Base-by-base conservation (phyloP, 2,329 filamentous ascomycete species). In the Curvularia verruculosa region DNA sequence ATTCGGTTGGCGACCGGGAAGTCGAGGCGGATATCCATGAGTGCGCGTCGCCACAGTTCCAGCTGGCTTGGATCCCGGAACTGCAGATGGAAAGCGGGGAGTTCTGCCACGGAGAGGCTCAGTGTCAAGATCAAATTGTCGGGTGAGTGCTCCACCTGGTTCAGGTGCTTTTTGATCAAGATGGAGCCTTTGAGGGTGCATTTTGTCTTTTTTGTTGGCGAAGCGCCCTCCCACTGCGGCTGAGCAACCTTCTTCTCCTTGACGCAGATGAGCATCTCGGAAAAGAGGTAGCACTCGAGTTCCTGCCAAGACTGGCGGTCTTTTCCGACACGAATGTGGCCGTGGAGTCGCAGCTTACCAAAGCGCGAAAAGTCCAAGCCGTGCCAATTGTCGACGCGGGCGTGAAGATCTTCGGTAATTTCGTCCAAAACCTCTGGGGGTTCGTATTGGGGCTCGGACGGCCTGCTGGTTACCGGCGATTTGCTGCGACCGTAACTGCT, bases 261-360 rank as follows among this genome's bases (percentile, higher is more conserved):
- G 59, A 99, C 92, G 73, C 95, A 99, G 64, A 99, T 99, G 68
- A 99, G 89, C 95, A 99, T 99, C 79, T 99, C 95, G 4, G 90
- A 91, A 73, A 99, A 99, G 28, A 99, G 84, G 75, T 92, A 99
- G 76, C 95, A 99, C 75, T 99, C 93, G 53, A 99, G 80, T 75
- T 98, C 95, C 80, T 99, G 95, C 95, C 95, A 99, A 6, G 93
- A 93, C 63, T 94, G 84, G 65, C 92, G 92, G 77, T 99, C 95
- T 78, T 99, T 99, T 67, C 95, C 95, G 21, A 99, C 95, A 51
- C 91, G 88, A 55, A 99, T 86, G 2, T 89, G 93, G 26, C 92
- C 94, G 70, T 96, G 93, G 29, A 98, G 81, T 29, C 93, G 87
- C 64, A 99, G 83, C 73, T 95, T 96, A 61, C 95, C 95, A 73